Base-by-base conservation (phyloP, 352 stramenopile genomes). In the Phytophthora ramorum region DNA sequence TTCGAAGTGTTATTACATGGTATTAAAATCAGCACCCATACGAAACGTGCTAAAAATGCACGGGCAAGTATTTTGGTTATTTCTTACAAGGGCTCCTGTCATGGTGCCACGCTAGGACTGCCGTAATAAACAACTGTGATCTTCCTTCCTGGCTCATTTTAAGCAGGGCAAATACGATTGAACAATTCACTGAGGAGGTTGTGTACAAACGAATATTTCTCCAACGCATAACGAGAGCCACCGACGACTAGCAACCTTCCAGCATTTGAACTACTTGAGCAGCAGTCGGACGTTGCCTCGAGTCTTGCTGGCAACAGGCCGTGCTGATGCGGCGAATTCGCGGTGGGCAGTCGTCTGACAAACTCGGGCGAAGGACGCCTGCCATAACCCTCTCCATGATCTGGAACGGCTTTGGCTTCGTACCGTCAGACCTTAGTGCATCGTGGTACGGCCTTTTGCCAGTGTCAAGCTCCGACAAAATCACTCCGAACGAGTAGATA, bases 401-500 rank as follows among this genome's bases (percentile, higher is more conserved):
- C 49, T 79, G 74, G 40, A 78, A 79, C 19, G 74, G 71, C 32
- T 79, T 79, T n/a, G 58, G 43, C 30, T 79, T 75, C 20, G 71
- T 71, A 1, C 68, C 71, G 3, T 72, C 48, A 10, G 62, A 41
- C 0, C 47, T 50, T 26, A 58, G 38, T 3, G 64, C 66, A 38
- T 78, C 66, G 34, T 72, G 43, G 37, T 73, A 79, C 46, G 70
- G 73, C 10, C 74, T 20, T 17, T 81, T 63, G 2, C 62, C 22
- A 0, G 59, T 72, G 32, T 79, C 75, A 8, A 83, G 46, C 58
- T 83, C 75, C 7, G 66, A 59, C 4, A 83, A 46, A 45, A 83
- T 45, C 20, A 81, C 73, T 9, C 75, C 75, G 19, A 83, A 78
- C 17, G 69, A 74, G 38, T 78, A 84, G 37, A 84, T 72, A 22